Percentiles rank a stretch among this genome's conserved stretches.
phyloP scores from a whole-genome alignment of 169 alveolate species.

The Perkinsus olseni region DNA sequence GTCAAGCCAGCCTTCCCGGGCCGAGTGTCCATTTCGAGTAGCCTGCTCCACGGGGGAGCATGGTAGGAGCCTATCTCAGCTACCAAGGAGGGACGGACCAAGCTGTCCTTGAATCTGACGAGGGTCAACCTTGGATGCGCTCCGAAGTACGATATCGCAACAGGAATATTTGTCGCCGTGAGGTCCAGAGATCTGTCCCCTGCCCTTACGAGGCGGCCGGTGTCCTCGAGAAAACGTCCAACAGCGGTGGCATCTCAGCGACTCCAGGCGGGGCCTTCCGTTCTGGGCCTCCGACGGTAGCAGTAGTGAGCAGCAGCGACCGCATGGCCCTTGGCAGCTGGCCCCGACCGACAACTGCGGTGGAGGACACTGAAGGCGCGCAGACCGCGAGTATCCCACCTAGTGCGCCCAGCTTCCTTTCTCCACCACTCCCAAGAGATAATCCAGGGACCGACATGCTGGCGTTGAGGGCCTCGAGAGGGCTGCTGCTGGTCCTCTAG shows the following conservation, averaged over 20 bases:
- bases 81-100: background rate
- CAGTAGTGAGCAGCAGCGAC: background rate
- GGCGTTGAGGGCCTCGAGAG: background rate
- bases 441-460: background rate
- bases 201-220: background rate
- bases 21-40: background rate
- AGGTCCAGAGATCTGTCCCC: background rate
- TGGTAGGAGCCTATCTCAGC: background rate
- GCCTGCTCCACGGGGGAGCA: background rate
- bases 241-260: background rate
- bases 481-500: background rate
- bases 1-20: background rate
- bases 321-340: background rate
- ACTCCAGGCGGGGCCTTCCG: background rate
- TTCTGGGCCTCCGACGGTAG: background rate
- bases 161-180: background rate
- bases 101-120: background rate
- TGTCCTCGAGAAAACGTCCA: slow-evolving; percentile 2
- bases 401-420: background rate
- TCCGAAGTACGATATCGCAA: background rate
- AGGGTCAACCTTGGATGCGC: background rate
- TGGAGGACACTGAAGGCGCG: background rate
- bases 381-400: background rate
- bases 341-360: background rate
- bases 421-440: background rate